These are phyloP conservation scores for Trapa incisa DNA, from an alignment of 345 rosid genomes.

Conservation along the genomic window DNA sequence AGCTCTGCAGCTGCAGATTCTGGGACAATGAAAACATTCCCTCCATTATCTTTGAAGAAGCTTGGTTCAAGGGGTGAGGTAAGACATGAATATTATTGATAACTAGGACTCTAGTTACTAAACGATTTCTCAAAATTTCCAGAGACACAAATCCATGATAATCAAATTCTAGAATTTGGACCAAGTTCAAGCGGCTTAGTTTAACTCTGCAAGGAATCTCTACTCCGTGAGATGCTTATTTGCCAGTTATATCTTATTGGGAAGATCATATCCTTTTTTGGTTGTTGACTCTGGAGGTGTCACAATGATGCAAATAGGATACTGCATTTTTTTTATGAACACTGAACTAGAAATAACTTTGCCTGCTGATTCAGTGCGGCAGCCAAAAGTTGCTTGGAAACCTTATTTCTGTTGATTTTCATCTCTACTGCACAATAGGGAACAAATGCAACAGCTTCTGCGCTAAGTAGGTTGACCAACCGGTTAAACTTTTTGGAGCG, in stretches of 20 bases:
- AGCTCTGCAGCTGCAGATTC: constrained; percentile 11
- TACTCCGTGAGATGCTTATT: not conserved
- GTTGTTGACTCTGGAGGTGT: not conserved
- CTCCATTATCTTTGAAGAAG: constrained; percentile 36
- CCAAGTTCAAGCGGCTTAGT: not conserved
- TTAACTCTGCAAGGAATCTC: not conserved
- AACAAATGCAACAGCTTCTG: constrained; percentile 28
- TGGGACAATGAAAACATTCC: constrained; percentile 7
- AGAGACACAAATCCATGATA: not conserved
- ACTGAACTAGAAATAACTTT: not conserved
- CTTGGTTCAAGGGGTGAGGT: constrained; percentile 63
- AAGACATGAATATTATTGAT: constrained; percentile 13
- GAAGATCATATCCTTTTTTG: not conserved
- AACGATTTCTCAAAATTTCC: not conserved
- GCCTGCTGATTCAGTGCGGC: not conserved
- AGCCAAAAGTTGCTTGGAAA: not conserved
- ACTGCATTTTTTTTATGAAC: not conserved
- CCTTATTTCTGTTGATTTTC: not conserved
- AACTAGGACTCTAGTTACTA: not conserved
- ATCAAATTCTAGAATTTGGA: not conserved
- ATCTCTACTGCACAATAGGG: constrained; percentile 28
- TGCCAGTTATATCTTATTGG: not conserved
- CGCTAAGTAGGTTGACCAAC: constrained; percentile 64
- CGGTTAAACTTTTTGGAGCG: constrained; percentile 73
- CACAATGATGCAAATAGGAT: not conserved